Percentiles rank a stretch among this genome's conserved stretches.
Conservation (phyloP, 2,329 filamentous ascomycete genomes). For the Hypoxylon sp. region DNA sequence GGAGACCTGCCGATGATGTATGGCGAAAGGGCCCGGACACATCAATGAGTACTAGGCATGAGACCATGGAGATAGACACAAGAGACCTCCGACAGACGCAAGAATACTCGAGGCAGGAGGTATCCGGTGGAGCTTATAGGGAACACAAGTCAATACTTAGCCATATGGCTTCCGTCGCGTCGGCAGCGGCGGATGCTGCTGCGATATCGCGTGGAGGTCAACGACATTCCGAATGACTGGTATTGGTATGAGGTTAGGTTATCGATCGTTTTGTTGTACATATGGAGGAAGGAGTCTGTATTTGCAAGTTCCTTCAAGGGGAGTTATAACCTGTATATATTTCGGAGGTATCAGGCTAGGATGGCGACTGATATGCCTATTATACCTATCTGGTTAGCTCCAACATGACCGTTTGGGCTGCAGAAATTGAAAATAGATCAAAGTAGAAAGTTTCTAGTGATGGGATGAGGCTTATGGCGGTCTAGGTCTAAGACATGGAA, state of each 20-base stretch:
- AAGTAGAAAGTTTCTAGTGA: conserved; percentile 5
- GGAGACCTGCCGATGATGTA: conserved; percentile 51
- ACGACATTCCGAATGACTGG: conserved; percentile 36
- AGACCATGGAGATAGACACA: conserved; percentile 54
- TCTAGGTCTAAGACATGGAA: conserved; percentile 27
- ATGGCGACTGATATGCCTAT: background rate
- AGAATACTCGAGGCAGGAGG: conserved; percentile 35
- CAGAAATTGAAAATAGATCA: conserved; percentile 23
- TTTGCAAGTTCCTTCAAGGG: conserved; percentile 18
- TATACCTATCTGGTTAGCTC: background rate
- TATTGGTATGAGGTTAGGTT: conserved; percentile 13
- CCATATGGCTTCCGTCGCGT: conserved; percentile 56
- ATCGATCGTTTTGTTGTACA: conserved; percentile 21
- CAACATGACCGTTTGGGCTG: background rate
- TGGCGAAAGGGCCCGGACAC: conserved; percentile 53
- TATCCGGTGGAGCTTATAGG: conserved; percentile 40
- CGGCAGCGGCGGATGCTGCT: conserved; percentile 52
- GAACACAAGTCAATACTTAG: conserved; percentile 53
- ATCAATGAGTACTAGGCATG: conserved; percentile 42
- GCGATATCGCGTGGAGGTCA: conserved; percentile 44
- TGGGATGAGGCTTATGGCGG: conserved; percentile 2
- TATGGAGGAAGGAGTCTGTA: conserved; percentile 23
- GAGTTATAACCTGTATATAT: conserved; percentile 37
- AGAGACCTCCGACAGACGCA: conserved; percentile 45
- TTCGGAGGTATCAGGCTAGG: conserved; percentile 2